Evolutionary conservation across 139 green algal species (phyloP).

Genomic region (Volvox reticuliferus): DNA sequence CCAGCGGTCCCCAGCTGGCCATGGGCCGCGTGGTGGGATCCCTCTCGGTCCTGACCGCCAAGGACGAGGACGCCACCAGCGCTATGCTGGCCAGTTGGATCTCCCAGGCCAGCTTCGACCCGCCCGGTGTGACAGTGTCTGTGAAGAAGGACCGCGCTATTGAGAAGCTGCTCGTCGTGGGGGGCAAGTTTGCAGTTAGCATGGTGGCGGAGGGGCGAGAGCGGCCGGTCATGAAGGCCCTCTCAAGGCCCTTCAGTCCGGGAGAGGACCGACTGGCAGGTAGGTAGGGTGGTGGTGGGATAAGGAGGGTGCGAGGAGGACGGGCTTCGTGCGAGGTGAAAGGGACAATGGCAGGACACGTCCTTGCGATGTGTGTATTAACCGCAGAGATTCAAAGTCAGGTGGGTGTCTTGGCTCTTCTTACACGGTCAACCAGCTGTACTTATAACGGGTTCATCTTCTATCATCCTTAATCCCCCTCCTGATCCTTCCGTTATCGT

Average conservation of each 20-base stretch:
- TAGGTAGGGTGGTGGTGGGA: not conserved
- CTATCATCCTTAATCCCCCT: not conserved
- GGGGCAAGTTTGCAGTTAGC: slow-evolving; percentile 87
- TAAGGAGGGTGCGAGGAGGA: not conserved
- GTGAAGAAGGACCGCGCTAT: slow-evolving; percentile 96
- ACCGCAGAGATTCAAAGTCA: no score
- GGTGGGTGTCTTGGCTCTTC: no score
- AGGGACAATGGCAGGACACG: no score
- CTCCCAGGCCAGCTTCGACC: slow-evolving; percentile 90
- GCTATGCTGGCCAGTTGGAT: slow-evolving; percentile 97
- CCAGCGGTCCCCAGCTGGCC: slow-evolving; percentile 75
- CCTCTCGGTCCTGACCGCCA: slow-evolving; percentile 90
- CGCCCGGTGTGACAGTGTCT: slow-evolving; percentile 92
- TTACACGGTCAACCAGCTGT: no score
- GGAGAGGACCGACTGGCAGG: slow-evolving; percentile 89
- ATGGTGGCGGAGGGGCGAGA: slow-evolving; percentile 83
- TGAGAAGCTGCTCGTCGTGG: slow-evolving; percentile 85
- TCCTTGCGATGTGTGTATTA: no score
- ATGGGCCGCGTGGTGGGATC: slow-evolving; percentile 92
- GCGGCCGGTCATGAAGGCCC: slow-evolving; percentile 45
- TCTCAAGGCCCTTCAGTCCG: slow-evolving; percentile 88
- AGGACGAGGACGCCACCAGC: slow-evolving; percentile 81
- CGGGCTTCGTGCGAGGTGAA: no score
- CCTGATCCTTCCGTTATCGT: not conserved
- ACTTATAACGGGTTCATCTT: not conserved